Evolutionary conservation across 108 stramenopile species (phyloP), one percentile per base, ranked within the genome.

Genomic region (Discostella stelligeroides): DNA sequence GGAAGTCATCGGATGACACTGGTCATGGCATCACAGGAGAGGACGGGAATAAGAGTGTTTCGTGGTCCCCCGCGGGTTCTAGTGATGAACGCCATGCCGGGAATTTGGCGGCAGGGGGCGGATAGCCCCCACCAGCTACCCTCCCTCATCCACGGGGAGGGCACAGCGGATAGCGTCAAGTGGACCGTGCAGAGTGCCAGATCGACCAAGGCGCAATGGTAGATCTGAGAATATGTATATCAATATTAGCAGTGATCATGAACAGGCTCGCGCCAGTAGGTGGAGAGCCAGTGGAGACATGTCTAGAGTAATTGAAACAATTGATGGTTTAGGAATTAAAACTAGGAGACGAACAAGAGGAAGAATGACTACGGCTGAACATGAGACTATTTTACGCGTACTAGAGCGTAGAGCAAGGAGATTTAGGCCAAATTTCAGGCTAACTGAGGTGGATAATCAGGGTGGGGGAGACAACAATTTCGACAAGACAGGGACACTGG

Each of bases 101-200:
- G n/a, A n/a, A n/a, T n/a, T n/a, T n/a, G n/a, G 55, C 28, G 55
- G 55, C 55, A n/a, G 55, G 12, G 17, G 14, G n/a, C n/a, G n/a
- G n/a, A n/a, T n/a, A n/a, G n/a, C n/a, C n/a, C n/a, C n/a, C n/a
- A n/a, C n/a, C n/a, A 49, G 48, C 48, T 49, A 49, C 48, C 48
- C 13, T 23, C 23, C 48, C 48, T 49, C 15, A 49, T 49, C 48
- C 48, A 49, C 48, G 48, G 48, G 48, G 23, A 23, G 13, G 48
- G 45, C 45, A 46, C 45, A 46, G 45, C 45, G 5, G 2, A 46
- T 2, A 46, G 45, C 45, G 17, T 46, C 48, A 49, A 49, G 48
- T 49, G 48, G 48, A 49, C 21, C 21, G 48, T 18, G 48, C 0
- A 49, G 23, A 4, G 48, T 23, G 21, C 48, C 18, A 1, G 15